Evolutionary conservation across 805 yeast genomes (phyloP).

Genomic region (Lachancea dasiensis): DNA sequence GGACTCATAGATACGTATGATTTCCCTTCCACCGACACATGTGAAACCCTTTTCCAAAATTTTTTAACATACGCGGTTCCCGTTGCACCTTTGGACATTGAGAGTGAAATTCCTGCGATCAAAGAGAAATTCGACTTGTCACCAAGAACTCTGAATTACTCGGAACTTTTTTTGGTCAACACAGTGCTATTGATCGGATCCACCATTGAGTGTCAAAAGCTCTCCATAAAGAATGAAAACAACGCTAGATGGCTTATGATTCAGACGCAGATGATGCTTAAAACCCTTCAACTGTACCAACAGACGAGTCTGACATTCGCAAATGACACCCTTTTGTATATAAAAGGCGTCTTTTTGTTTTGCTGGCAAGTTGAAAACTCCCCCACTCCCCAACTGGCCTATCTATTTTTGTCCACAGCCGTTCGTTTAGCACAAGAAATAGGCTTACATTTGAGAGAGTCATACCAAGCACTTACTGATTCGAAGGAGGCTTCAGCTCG

Average conservation of each 20-base stretch:
- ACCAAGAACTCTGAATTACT: slow-evolving; percentile 1
- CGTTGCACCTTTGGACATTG: slow-evolving; percentile 1
- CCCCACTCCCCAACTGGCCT: slow-evolving; percentile 35
- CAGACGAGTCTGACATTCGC: slow-evolving; percentile 18
- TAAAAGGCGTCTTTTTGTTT: slow-evolving; percentile 44
- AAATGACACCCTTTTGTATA: slow-evolving; percentile 43
- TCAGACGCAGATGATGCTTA: slow-evolving; percentile 6
- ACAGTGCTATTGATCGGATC: slow-evolving; percentile 3
- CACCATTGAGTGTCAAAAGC: slow-evolving; percentile 1
- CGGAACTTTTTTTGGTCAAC: slow-evolving; percentile 4
- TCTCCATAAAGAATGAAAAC: neutral
- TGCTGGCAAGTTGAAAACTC: slow-evolving; percentile 31
- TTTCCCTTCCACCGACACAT: slow-evolving; percentile 5
- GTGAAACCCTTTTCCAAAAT: slow-evolving; percentile 2
- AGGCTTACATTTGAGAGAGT: slow-evolving; percentile 49
- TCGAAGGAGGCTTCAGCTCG: slow-evolving; percentile 4
- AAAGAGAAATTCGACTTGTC: slow-evolving; percentile 1
- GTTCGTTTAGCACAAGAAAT: slow-evolving; percentile 45
- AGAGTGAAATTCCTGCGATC: neutral
- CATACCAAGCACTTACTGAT: slow-evolving; percentile 29
- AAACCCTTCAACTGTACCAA: slow-evolving; percentile 5
- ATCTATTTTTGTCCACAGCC: slow-evolving; percentile 36
- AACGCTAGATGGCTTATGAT: slow-evolving; percentile 2
- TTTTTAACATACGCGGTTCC: slow-evolving; percentile 3
- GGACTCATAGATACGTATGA: slow-evolving; percentile 1